Conservation (phyloP, 306 rosid species). For the Cucumis sativus region DNA sequence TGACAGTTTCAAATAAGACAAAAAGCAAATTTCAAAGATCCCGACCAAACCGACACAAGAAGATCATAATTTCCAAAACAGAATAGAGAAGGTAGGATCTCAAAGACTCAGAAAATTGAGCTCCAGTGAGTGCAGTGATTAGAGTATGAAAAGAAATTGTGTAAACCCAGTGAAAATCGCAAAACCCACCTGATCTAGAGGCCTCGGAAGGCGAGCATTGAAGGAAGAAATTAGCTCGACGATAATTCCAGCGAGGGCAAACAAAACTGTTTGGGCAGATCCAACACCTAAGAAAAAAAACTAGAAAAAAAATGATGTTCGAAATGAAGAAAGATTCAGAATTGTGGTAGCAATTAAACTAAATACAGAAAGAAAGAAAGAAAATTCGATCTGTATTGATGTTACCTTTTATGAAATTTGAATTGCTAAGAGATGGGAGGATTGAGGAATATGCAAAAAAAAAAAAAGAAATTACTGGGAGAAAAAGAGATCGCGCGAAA, state of each 20-base stretch:
- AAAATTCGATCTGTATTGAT: slow-evolving; percentile 4
- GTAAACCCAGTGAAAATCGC: slow-evolving; percentile 3
- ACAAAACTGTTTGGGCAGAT: slow-evolving; percentile 21
- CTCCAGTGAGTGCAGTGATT: not conserved
- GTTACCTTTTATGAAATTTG: slow-evolving; percentile 1
- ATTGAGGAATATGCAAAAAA: slow-evolving; percentile 32
- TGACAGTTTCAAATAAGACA: not conserved
- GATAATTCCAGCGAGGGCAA: not conserved
- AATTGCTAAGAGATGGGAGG: slow-evolving; percentile 30
- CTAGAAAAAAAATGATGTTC: not conserved
- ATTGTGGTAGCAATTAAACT: not conserved
- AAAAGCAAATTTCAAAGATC: not conserved
- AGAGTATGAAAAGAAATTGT: not conserved
- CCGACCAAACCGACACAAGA: not conserved
- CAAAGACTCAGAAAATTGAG: slow-evolving; percentile 4
- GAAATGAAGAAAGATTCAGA: not conserved
- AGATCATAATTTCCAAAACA: not conserved
- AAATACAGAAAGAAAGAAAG: not conserved
- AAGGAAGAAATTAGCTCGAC: slow-evolving; percentile 11
- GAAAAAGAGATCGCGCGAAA: slow-evolving; percentile 5
- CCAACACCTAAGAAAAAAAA: slow-evolving; percentile 20
- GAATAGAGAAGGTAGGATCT: slow-evolving; percentile 34
- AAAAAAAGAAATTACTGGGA: slow-evolving; percentile 7
- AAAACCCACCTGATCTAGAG: slow-evolving; percentile 25
- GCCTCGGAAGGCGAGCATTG: slow-evolving; percentile 25